Conservation (phyloP, 257 asterid species). For the Lycium ferocissimum region DNA sequence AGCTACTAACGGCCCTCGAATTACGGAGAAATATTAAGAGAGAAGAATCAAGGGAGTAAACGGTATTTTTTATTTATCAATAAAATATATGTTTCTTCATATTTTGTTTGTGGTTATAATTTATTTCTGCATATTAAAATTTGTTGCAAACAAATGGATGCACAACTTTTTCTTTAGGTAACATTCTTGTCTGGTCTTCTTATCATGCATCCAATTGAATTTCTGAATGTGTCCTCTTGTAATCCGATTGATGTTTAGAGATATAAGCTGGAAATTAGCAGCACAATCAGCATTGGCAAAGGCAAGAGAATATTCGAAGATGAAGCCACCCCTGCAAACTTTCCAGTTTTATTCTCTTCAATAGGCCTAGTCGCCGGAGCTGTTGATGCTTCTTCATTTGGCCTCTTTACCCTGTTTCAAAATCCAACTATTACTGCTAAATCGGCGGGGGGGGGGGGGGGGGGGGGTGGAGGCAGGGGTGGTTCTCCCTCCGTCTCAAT, state of each 20-base stretch:
- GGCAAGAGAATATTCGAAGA: constrained; percentile 47
- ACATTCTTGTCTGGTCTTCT: not conserved
- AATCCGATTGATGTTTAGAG: constrained; percentile 24
- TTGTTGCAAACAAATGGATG: too few relatives aligned
- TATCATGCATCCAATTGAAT: not conserved
- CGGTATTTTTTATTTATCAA: too few relatives aligned
- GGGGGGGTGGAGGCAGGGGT: too few relatives aligned
- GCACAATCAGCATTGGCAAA: constrained; percentile 37
- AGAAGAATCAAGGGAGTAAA: too few relatives aligned
- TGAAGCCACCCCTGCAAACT: constrained; percentile 36
- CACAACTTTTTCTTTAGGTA: not conserved
- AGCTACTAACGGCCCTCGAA: too few relatives aligned
- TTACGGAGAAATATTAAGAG: too few relatives aligned
- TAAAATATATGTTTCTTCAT: too few relatives aligned
- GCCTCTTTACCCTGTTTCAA: constrained; percentile 51
- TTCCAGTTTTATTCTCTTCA: constrained; percentile 41
- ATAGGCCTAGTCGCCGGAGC: constrained; percentile 38
- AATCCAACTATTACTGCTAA: not conserved
- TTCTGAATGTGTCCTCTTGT: not conserved
- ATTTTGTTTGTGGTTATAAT: too few relatives aligned
- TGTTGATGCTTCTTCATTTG: constrained; percentile 41
- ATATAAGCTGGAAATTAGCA: constrained; percentile 36
- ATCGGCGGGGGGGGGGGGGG: too few relatives aligned
- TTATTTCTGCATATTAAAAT: too few relatives aligned
- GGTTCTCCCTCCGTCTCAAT: not conserved